Evolutionary conservation across 352 stramenopile genomes (phyloP).

Genomic region (Hyaloperonospora arabidopsidis): DNA sequence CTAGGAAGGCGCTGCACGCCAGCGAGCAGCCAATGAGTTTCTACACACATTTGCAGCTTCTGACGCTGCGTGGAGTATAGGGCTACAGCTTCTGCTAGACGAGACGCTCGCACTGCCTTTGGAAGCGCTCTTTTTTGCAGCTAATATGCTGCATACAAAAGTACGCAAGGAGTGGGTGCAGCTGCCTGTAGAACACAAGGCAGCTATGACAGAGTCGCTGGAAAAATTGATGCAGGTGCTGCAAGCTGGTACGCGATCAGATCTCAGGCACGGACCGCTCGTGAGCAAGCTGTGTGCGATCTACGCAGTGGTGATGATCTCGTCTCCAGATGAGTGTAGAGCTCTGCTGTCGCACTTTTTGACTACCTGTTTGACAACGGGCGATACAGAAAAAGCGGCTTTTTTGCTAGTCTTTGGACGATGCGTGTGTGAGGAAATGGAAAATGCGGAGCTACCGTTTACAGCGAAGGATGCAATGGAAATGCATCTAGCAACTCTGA

Average conservation of each 20-base stretch:
- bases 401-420: slow-evolving; percentile 52
- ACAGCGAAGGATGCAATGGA: slow-evolving; percentile 59
- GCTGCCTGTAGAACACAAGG: slow-evolving; percentile 29
- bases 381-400: slow-evolving; percentile 28
- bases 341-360: slow-evolving; percentile 32
- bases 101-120: slow-evolving; percentile 33
- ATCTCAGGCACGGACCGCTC: slow-evolving; percentile 32
- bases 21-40: slow-evolving; percentile 66
- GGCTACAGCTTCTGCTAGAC: slow-evolving; percentile 45
- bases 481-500: slow-evolving; percentile 37
- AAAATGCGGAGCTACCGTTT: slow-evolving; percentile 54
- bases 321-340: slow-evolving; percentile 43
- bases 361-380: slow-evolving; percentile 15
- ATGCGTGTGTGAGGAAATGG: slow-evolving; percentile 61
- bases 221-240: slow-evolving; percentile 32
- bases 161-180: slow-evolving; percentile 59
- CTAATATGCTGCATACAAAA: slow-evolving; percentile 71
- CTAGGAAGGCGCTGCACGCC: slow-evolving; percentile 49
- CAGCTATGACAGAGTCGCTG: slow-evolving; percentile 32
- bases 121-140: slow-evolving; percentile 64
- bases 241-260: slow-evolving; percentile 17
- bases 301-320: slow-evolving; percentile 50
- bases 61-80: slow-evolving; percentile 44
- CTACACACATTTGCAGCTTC: slow-evolving; percentile 46
- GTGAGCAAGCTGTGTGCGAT: slow-evolving; percentile 53